Base-by-base conservation (phyloP, 2,329 filamentous ascomycete species). In the Laburnicola sp. region DNA sequence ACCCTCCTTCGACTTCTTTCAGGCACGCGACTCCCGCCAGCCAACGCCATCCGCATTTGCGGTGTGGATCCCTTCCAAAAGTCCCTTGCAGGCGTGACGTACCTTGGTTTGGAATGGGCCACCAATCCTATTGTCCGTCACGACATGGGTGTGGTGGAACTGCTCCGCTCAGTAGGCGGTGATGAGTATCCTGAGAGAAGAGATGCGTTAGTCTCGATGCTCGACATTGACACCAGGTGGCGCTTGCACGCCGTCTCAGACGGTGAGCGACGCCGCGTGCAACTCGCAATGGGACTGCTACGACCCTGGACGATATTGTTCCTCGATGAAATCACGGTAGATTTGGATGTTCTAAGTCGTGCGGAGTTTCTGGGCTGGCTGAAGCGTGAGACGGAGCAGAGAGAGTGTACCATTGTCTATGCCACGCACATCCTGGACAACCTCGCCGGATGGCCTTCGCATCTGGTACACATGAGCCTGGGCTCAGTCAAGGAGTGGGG, bases 371-470 rank as follows among this genome's bases (percentile, higher is more conserved):
- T 99, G 28, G 80, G 76, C 38, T 99, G 93, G 78, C 75, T 99
- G 66, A 91, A 91, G 75, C 79, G 80, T 52, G 94, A 99, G 83
- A 97, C 93, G 0, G 88, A 94, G 75, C 78, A 70, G 6, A 80
- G 93, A 46, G 80, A 85, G 34, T 97, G 92, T 70, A 97, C 94
- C 3, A 89, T 99, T 63, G 91, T 99, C 26, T 99, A 99, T 71
- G 94, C 94, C 6, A 99, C 94, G 10, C 94, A 99, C 74, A 97
- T 99, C 58, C 76, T 99, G 61, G 94, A 99, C 70, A 97, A 97
- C 72, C 78, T 99, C 44, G 91, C 91, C 0, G 86, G 86, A 21
- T 99, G 94, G 94, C 94, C 94, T 5, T 96, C 89, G 1, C 92
- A 99, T 75, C 79, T 99, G 32, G 92, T 96, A 42, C 93, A 97